Conservation (phyloP, 2,329 filamentous ascomycete species). For the Nothophaeocryptopus gaeumannii region DNA sequence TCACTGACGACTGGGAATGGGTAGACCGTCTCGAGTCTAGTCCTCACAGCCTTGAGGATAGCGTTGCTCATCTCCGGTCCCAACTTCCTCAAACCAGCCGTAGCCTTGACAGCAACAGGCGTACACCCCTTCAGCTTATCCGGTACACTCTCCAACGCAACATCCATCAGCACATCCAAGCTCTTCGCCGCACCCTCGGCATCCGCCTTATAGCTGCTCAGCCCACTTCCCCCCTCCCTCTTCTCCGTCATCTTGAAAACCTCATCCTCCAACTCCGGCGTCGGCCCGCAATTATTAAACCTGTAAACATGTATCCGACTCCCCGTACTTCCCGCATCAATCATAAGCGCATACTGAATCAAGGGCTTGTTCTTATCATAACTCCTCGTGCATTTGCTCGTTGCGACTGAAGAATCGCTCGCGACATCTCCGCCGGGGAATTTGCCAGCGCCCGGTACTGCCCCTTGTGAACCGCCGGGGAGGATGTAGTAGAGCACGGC, state of each 20-base stretch:
- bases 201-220: slow-evolving; percentile 85
- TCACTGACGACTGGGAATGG: slow-evolving; percentile 90
- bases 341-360: slow-evolving; percentile 97
- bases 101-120: slow-evolving; percentile 96
- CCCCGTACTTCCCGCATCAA: slow-evolving; percentile 95
- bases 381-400: slow-evolving; percentile 76
- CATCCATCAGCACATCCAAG: slow-evolving; percentile 81
- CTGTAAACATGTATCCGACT: slow-evolving; percentile 98
- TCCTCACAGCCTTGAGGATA: slow-evolving; percentile 81
- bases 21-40: slow-evolving; percentile 79
- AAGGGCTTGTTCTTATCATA: slow-evolving; percentile 86
- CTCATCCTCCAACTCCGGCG: slow-evolving; percentile 91
- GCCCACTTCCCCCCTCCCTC: slow-evolving; percentile 70
- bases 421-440: slow-evolving; percentile 43
- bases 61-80: slow-evolving; percentile 75
- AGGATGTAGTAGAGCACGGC: slow-evolving; percentile 58
- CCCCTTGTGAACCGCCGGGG: slow-evolving; percentile 10
- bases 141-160: slow-evolving; percentile 79
- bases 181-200: slow-evolving; percentile 85
- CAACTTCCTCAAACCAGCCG: slow-evolving; percentile 84
- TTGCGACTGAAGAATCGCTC: slow-evolving; percentile 60
- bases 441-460: slow-evolving; percentile 21
- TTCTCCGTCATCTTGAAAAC: slow-evolving; percentile 92
- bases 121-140: slow-evolving; percentile 88
- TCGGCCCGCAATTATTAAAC: slow-evolving; percentile 96